Conservation (phyloP, 495 filamentous ascomycete genomes). For the Cladorrhinum samala region DNA sequence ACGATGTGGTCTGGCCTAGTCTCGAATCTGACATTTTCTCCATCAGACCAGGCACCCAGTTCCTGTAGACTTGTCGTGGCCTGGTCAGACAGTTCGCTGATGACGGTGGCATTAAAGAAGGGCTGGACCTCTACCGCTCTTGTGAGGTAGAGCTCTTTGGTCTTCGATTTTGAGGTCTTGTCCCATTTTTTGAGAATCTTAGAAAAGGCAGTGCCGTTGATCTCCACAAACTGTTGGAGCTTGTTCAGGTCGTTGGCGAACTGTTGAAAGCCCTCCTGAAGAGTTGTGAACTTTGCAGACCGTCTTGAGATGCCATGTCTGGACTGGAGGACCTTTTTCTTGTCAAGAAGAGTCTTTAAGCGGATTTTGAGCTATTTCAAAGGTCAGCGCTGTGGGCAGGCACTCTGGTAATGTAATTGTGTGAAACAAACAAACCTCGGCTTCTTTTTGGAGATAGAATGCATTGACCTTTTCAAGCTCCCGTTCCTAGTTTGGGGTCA, state of each 20-base stretch:
- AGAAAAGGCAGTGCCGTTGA: constrained; percentile 94
- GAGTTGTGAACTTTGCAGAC: constrained; percentile 83
- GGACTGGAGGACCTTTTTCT: constrained; percentile 82
- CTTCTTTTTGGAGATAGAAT: constrained; percentile 97
- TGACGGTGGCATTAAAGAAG: constrained; percentile 93
- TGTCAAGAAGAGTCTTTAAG: constrained; percentile 84
- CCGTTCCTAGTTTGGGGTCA: constrained; percentile 62
- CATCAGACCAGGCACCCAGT: constrained; percentile 92
- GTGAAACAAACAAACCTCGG: constrained; percentile 59
- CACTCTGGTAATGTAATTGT: too few species aligned
- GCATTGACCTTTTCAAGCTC: constrained; percentile 98
- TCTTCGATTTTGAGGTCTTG: constrained; percentile 98
- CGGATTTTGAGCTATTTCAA: constrained; percentile 82
- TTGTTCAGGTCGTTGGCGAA: constrained; percentile 96
- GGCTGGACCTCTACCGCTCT: constrained; percentile 95
- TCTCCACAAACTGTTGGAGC: constrained; percentile 95
- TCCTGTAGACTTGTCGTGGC: constrained; percentile 90
- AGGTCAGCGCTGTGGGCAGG: too few species aligned
- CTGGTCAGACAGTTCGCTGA: constrained; percentile 92
- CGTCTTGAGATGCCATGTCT: constrained; percentile 67
- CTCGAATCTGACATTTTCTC: constrained; percentile 80
- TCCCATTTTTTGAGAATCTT: constrained; percentile 99
- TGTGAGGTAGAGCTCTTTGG: constrained; percentile 93
- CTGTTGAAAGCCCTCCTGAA: constrained; percentile 94
- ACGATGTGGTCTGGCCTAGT: constrained; percentile 57